Conservation (phyloP, 257 asterid genomes). For the Ajuga chamaepitys region DNA sequence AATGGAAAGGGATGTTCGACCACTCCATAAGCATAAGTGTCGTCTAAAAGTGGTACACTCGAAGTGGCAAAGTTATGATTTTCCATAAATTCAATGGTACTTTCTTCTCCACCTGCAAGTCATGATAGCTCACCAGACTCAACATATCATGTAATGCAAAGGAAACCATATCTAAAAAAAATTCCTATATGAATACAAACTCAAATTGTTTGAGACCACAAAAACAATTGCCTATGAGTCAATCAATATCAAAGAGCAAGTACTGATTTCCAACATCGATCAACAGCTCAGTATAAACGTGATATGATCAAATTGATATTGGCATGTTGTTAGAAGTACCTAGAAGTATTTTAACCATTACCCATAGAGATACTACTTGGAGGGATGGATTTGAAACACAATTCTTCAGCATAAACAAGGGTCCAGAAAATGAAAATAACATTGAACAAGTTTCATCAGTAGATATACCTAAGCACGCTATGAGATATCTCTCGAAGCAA, state of each 20-base stretch:
- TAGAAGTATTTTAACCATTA: not conserved
- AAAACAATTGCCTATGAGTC: not conserved
- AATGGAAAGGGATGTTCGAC: slow-evolving; percentile 96
- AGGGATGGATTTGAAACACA: not conserved
- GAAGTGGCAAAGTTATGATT: slow-evolving; percentile 51
- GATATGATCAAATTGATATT: not conserved
- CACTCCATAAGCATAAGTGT: slow-evolving; percentile 87
- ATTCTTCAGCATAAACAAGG: not conserved
- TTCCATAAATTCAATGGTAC: slow-evolving; percentile 87
- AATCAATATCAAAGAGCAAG: not conserved
- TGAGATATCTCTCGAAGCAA: slow-evolving; percentile 98
- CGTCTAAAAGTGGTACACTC: slow-evolving; percentile 78
- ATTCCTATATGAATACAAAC: not conserved
- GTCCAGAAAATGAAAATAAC: slow-evolving; percentile 5
- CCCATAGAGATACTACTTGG: not conserved
- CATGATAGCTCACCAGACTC: slow-evolving; percentile 11
- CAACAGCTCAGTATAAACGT: not conserved
- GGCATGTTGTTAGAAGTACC: too few relatives aligned
- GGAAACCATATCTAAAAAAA: not conserved
- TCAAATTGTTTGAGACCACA: not conserved
- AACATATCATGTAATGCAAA: not conserved
- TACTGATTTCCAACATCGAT: not conserved
- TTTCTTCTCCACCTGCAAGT: slow-evolving; percentile 84
- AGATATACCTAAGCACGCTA: slow-evolving; percentile 92
- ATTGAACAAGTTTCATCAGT: slow-evolving; percentile 4